These are phyloP conservation scores for Quercus phellos DNA, from an alignment of 331 rosid species.

Conservation along the genomic window DNA sequence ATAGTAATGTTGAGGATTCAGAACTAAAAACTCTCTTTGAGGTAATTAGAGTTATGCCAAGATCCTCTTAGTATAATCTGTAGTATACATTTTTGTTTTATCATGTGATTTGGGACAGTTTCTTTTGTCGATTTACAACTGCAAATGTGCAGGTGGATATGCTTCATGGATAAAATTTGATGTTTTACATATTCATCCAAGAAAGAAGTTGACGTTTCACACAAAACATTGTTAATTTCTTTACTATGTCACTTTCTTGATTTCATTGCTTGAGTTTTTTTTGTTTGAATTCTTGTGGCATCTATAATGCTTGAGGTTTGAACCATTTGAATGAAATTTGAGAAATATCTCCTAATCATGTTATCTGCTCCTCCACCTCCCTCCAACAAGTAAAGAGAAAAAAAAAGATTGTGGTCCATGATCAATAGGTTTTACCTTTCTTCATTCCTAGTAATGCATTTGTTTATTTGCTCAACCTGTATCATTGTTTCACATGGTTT, in stretches of 20 bases:
- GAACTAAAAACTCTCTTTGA: slow-evolving; percentile 74
- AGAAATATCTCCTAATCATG: neutral
- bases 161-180: slow-evolving; percentile 1
- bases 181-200: neutral
- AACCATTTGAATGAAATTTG: neutral
- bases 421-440: neutral
- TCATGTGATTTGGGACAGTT: neutral
- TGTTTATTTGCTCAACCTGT: neutral
- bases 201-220: neutral
- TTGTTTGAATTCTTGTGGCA: neutral
- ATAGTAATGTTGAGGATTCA: slow-evolving; percentile 87
- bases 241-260: neutral
- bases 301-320: neutral
- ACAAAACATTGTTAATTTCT: neutral
- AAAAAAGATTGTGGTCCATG: neutral
- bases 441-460: neutral
- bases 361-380: neutral
- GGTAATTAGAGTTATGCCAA: slow-evolving; percentile 38
- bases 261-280: neutral
- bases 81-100: neutral
- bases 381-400: neutral
- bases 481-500: neutral
- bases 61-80: slow-evolving; percentile 1
- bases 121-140: neutral
- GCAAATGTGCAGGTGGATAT: neutral